Evolutionary conservation across 306 rosid species (phyloP).

Genomic region (Hylodesmum podocarpum): DNA sequence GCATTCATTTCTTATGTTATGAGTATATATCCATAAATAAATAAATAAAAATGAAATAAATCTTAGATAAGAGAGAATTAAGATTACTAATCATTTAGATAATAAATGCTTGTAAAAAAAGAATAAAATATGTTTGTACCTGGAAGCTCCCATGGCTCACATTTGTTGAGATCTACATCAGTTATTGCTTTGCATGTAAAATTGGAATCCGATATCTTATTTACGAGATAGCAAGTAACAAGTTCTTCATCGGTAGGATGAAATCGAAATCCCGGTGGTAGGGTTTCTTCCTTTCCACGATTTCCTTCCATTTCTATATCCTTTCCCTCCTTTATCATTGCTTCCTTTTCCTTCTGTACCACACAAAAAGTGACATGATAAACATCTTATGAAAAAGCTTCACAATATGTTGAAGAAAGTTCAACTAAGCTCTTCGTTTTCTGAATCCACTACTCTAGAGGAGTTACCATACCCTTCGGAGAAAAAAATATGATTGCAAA

Average conservation of each 20-base stretch:
- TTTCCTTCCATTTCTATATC: slow-evolving; percentile 50
- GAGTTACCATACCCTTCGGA: not conserved
- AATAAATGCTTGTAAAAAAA: not conserved
- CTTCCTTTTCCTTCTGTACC: slow-evolving; percentile 44
- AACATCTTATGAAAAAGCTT: not conserved
- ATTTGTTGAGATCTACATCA: slow-evolving; percentile 93
- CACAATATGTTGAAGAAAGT: not conserved
- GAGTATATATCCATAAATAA: not conserved
- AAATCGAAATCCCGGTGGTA: slow-evolving; percentile 92
- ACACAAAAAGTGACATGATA: slow-evolving; percentile 38
- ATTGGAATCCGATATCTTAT: slow-evolving; percentile 69
- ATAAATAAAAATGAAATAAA: not conserved
- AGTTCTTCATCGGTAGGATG: slow-evolving; percentile 97
- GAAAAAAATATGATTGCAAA: not conserved
- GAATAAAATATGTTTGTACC: slow-evolving; percentile 38
- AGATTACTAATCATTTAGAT: not conserved
- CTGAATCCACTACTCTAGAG: not conserved
- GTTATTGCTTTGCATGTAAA: slow-evolving; percentile 72
- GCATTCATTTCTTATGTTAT: not conserved
- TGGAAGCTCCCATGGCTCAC: slow-evolving; percentile 99
- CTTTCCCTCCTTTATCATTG: slow-evolving; percentile 35
- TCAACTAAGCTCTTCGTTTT: not conserved
- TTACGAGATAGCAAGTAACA: slow-evolving; percentile 71
- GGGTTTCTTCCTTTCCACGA: slow-evolving; percentile 55
- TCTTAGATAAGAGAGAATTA: not conserved